Conservation (phyloP, 2,329 filamentous ascomycete genomes). For the Trichoderma semiorbis region DNA sequence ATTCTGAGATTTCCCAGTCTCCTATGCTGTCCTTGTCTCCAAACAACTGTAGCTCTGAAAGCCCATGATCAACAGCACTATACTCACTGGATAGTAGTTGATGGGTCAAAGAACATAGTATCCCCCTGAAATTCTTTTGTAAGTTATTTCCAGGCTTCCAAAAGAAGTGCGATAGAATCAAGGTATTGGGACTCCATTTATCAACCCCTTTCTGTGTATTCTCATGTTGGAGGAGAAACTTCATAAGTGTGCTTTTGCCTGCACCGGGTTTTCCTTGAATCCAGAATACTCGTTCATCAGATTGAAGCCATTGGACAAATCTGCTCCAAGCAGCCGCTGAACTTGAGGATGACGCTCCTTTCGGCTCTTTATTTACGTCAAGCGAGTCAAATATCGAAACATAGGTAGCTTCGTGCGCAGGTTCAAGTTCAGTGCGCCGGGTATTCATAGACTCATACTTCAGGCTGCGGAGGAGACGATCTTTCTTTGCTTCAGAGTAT, state of each 20-base stretch:
- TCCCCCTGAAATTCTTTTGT: background rate
- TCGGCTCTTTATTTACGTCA: fast-evolving
- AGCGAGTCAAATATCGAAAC: background rate
- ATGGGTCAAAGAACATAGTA: background rate
- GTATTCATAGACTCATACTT: background rate
- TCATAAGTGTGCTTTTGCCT: background rate
- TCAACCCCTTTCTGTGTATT: background rate
- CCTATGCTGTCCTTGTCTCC: background rate
- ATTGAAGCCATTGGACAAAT: background rate
- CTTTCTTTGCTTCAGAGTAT: background rate
- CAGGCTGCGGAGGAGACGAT: background rate
- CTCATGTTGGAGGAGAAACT: background rate
- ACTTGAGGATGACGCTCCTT: too few relatives aligned
- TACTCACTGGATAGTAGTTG: background rate
- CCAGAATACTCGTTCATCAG: background rate
- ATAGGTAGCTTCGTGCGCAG: background rate
- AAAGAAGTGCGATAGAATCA: background rate
- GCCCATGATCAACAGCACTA: background rate
- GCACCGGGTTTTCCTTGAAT: background rate
- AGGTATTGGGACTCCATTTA: background rate
- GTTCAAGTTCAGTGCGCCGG: background rate
- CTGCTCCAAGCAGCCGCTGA: background rate
- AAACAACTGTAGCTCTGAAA: background rate
- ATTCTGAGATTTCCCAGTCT: background rate
- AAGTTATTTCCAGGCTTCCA: background rate